Conservation (phyloP, 148 eudicot genomes). For the Nepenthes gracilis region DNA sequence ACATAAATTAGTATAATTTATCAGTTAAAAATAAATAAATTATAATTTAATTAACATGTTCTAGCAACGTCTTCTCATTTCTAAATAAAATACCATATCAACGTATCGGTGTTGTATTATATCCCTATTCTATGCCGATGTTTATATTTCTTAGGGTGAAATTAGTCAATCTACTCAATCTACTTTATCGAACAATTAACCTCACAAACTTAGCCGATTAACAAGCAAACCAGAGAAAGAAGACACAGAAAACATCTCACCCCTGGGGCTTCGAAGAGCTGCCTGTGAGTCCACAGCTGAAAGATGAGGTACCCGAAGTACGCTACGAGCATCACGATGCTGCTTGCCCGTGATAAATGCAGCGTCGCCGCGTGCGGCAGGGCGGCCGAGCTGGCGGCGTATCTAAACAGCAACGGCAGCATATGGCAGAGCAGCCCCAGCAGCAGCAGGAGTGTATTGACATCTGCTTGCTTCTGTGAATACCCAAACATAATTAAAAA, state of each 20-base stretch:
- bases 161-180: too few relatives aligned
- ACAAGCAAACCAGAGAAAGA: too few relatives aligned
- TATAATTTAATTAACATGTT: too few relatives aligned
- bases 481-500: background rate
- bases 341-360: conserved; percentile 53
- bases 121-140: too few relatives aligned
- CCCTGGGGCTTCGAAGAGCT: conserved; percentile 57
- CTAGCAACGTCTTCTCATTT: too few relatives aligned
- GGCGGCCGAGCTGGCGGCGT: conserved; percentile 15
- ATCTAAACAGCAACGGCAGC: conserved; percentile 48
- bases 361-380: conserved; percentile 22
- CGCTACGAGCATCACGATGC: conserved; percentile 68
- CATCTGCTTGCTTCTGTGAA: conserved; percentile 86
- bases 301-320: conserved; percentile 67
- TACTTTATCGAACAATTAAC: too few relatives aligned
- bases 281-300: conserved; percentile 83
- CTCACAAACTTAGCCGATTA: too few relatives aligned
- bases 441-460: conserved; percentile 51
- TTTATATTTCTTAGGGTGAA: too few relatives aligned
- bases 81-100: too few relatives aligned
- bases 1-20: too few relatives aligned
- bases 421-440: conserved; percentile 72
- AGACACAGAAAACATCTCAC: conserved; percentile 8
- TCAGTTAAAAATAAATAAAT: too few relatives aligned
- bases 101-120: too few relatives aligned